A percentile compares a stretch with the other conserved stretches of the same genome.
These are phyloP conservation scores for Kwoniella newhampshirensis DNA, from an alignment of 768 basidiomycete genomes.

Conservation along the genomic window DNA sequence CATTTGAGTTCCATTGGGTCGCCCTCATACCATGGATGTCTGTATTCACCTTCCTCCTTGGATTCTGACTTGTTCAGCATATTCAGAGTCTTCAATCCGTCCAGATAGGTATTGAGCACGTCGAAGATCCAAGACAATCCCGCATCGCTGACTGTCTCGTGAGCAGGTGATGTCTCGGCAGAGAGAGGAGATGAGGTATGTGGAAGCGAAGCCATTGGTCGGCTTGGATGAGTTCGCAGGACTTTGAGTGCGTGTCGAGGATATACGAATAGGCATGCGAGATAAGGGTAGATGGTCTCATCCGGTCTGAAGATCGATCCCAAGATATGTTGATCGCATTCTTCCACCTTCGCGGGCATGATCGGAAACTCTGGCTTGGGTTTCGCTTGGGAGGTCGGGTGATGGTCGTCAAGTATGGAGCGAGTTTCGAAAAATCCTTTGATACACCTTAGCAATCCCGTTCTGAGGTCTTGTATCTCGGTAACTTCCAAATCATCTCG, in stretches of 20 bases:
- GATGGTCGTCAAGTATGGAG: background rate
- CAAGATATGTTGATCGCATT: slow-evolving; percentile 10
- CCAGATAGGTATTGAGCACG: background rate
- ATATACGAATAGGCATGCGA: slow-evolving; percentile 20
- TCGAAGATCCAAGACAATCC: background rate
- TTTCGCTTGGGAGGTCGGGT: background rate
- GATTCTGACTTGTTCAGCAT: too few relatives aligned
- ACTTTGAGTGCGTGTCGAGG: slow-evolving; percentile 10
- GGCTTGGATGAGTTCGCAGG: slow-evolving; percentile 21
- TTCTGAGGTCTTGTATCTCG: background rate
- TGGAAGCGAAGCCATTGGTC: slow-evolving; percentile 13
- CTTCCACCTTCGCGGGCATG: background rate
- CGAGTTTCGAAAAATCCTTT: background rate
- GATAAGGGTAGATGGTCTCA: slow-evolving; percentile 5
- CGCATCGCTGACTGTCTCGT: background rate
- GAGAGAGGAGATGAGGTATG: background rate
- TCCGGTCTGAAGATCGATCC: slow-evolving; percentile 16
- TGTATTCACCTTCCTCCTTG: too few relatives aligned
- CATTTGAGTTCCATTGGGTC: too few relatives aligned
- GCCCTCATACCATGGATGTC: too few relatives aligned
- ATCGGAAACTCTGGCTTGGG: too few relatives aligned
- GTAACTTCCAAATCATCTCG: background rate
- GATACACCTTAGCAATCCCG: background rate
- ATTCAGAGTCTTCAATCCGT: background rate
- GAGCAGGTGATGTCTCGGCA: background rate